Conservation (phyloP, 768 basidiomycete genomes). For the Boletus subparvulus region DNA sequence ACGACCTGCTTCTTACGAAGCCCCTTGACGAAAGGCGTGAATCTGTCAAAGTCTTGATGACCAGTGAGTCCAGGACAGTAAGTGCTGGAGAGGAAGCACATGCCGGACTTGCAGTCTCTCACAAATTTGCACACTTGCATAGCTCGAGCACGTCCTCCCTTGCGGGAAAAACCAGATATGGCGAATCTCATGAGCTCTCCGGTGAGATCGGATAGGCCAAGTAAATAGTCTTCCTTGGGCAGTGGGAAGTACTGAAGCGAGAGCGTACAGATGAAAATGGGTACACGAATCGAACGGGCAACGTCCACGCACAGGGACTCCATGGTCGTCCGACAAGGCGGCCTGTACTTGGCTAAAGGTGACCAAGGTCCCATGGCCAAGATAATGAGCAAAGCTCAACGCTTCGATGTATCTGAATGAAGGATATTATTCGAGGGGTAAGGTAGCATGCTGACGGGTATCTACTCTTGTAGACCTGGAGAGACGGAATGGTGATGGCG, state of each 20-base stretch:
- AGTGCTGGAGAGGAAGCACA: slow-evolving; percentile 16
- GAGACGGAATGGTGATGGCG: slow-evolving; percentile 71
- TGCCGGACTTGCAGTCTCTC: slow-evolving; percentile 69
- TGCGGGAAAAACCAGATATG: slow-evolving; percentile 74
- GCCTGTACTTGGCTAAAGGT: slow-evolving; percentile 66
- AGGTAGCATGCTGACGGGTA: not conserved
- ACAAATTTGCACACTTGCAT: slow-evolving; percentile 69
- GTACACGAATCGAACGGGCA: slow-evolving; percentile 1
- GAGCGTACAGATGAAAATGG: slow-evolving; percentile 2
- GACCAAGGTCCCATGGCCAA: slow-evolving; percentile 68
- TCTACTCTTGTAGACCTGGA: slow-evolving; percentile 78
- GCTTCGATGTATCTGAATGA: slow-evolving; percentile 80
- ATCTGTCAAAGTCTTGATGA: slow-evolving; percentile 69
- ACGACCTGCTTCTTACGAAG: slow-evolving; percentile 87
- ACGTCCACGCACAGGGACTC: slow-evolving; percentile 55
- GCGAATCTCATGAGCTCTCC: slow-evolving; percentile 97
- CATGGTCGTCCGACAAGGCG: slow-evolving; percentile 59
- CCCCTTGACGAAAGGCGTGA: slow-evolving; percentile 67
- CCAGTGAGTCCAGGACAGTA: not conserved
- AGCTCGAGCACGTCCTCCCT: slow-evolving; percentile 64
- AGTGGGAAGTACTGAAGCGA: slow-evolving; percentile 68
- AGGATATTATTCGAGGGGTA: slow-evolving; percentile 15
- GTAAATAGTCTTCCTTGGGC: slow-evolving; percentile 80
- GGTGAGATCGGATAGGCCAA: slow-evolving; percentile 91
- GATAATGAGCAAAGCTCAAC: slow-evolving; percentile 82